Evolutionary conservation across 306 rosid species (phyloP).

Genomic region (Calophaca sinica): DNA sequence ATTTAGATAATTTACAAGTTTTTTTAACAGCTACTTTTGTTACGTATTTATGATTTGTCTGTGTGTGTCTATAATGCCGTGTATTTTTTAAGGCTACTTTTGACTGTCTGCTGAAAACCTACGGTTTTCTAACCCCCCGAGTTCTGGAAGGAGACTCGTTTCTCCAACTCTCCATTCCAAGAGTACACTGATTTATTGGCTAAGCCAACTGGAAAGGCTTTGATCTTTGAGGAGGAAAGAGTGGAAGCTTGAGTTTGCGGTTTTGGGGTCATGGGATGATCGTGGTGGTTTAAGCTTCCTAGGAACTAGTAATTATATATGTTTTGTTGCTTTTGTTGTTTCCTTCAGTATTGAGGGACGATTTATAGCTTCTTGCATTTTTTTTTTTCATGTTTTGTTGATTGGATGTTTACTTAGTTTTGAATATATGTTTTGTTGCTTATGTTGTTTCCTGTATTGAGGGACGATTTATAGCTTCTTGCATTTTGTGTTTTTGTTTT

Average conservation of each 20-base stretch:
- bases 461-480: not conserved
- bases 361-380: slow-evolving; percentile 12
- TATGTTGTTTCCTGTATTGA: too few species aligned
- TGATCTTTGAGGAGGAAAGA: slow-evolving; percentile 51
- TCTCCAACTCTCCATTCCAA: slow-evolving; percentile 53
- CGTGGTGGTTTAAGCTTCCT: not conserved
- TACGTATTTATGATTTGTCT: too few species aligned
- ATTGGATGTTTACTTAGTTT: slow-evolving; percentile 37
- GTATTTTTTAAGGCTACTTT: slow-evolving; percentile 46
- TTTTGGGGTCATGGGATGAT: not conserved
- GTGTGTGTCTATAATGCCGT: not conserved
- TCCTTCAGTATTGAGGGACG: not conserved
- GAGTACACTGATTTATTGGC: slow-evolving; percentile 44
- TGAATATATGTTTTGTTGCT: not conserved
- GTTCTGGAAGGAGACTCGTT: slow-evolving; percentile 56
- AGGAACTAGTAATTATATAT: slow-evolving; percentile 29
- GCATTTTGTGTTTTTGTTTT: slow-evolving; percentile 19
- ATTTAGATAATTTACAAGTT: not conserved
- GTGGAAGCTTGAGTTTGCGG: slow-evolving; percentile 44
- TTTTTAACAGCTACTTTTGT: too few species aligned
- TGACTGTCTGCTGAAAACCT: slow-evolving; percentile 47
- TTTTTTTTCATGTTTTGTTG: slow-evolving; percentile 6
- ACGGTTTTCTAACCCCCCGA: slow-evolving; percentile 55
- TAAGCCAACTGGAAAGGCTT: slow-evolving; percentile 42
- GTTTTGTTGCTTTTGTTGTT: not conserved